These are phyloP conservation scores for Gracilaria gracilis DNA, from an alignment of 23 red algal genomes.

Conservation along the genomic window DNA sequence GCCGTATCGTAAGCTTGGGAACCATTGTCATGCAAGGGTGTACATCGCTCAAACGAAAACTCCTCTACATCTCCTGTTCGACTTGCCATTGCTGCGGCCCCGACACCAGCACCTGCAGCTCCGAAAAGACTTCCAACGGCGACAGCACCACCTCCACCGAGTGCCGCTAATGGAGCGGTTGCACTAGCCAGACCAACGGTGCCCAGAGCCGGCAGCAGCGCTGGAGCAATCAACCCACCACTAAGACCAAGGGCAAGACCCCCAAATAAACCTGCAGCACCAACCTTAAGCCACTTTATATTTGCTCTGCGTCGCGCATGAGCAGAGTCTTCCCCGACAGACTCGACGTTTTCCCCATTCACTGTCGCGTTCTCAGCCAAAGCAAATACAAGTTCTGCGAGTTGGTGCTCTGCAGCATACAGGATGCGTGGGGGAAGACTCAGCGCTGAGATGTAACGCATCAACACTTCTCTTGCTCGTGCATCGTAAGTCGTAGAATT, in stretches of 20 bases:
- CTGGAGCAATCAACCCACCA: constrained; percentile 68
- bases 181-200: constrained; percentile 61
- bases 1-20: constrained; percentile 37
- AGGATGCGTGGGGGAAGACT: constrained; percentile 52
- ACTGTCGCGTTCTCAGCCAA: constrained; percentile 12
- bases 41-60: constrained; percentile 63
- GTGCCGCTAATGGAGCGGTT: constrained; percentile 52
- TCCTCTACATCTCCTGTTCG: constrained; percentile 61
- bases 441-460: constrained; percentile 40
- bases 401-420: constrained; percentile 52
- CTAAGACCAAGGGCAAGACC: constrained; percentile 58
- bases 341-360: constrained; percentile 54
- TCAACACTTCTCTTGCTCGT: constrained; percentile 43
- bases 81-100: constrained; percentile 62
- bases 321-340: constrained; percentile 28
- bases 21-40: background rate
- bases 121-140: constrained; percentile 70
- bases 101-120: constrained; percentile 71
- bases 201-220: constrained; percentile 57
- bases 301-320: constrained; percentile 36
- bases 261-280: constrained; percentile 46
- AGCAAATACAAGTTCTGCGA: constrained; percentile 48
- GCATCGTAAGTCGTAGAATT: constrained; percentile 55
- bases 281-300: constrained; percentile 74
- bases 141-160: constrained; percentile 61